Evolutionary conservation across 306 rosid species (phyloP).

Genomic region (Rosa chinensis): DNA sequence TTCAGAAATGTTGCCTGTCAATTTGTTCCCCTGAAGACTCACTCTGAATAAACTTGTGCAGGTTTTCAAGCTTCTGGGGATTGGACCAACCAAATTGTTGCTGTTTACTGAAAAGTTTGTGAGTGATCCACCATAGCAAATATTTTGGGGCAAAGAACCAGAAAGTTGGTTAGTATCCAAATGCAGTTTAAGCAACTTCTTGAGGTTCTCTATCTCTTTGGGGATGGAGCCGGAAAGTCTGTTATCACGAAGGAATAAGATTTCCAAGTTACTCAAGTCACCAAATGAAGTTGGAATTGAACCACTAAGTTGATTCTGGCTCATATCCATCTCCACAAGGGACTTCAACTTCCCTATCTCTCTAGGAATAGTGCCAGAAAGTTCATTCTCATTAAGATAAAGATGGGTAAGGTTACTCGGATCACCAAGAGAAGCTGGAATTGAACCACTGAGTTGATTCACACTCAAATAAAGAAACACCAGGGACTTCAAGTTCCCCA

Average conservation of each 20-base stretch:
- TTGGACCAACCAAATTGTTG: slow-evolving; percentile 27
- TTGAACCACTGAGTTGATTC: not conserved
- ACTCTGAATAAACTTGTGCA: slow-evolving; percentile 26
- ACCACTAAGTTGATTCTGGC: not conserved
- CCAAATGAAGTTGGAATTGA: slow-evolving; percentile 4
- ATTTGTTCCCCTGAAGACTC: slow-evolving; percentile 28
- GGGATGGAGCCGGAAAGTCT: slow-evolving; percentile 25
- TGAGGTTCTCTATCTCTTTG: not conserved
- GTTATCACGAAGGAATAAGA: slow-evolving; percentile 8
- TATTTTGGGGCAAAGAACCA: slow-evolving; percentile 28
- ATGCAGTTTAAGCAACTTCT: not conserved
- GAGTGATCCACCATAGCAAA: slow-evolving; percentile 1
- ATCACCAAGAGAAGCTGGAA: not conserved
- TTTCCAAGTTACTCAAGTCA: slow-evolving; percentile 8
- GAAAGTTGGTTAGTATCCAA: slow-evolving; percentile 28
- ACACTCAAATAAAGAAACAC: not conserved
- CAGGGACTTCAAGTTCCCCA: slow-evolving; percentile 1
- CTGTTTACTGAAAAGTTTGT: slow-evolving; percentile 27
- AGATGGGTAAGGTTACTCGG: not conserved
- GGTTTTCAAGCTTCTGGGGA: slow-evolving; percentile 30
- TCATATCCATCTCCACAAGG: not conserved
- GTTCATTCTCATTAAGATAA: accelerated
- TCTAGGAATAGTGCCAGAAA: not conserved
- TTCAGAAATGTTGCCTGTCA: slow-evolving; percentile 1
- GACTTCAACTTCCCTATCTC: not conserved